phyloP scores from a whole-genome alignment of 495 filamentous ascomycete genomes.

The Neurospora tetrasperma region DNA sequence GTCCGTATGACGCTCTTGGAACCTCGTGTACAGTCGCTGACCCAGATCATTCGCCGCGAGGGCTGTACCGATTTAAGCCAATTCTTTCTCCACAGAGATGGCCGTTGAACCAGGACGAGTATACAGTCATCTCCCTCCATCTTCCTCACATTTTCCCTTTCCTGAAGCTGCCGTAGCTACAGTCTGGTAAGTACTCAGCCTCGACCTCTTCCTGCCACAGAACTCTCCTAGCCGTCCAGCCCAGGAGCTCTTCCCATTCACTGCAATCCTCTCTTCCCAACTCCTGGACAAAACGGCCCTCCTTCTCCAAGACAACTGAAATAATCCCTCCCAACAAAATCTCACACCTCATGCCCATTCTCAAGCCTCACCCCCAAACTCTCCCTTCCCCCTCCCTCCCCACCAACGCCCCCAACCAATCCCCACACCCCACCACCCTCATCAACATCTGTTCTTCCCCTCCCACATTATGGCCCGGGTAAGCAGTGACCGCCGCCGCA shows the following conservation, averaged over 20 bases:
- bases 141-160: not conserved
- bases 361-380: slow-evolving; percentile 21
- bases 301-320: not conserved
- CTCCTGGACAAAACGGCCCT: not conserved
- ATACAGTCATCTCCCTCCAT: not conserved
- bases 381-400: slow-evolving; percentile 25
- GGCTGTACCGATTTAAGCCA: not conserved
- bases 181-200: not conserved
- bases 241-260: not conserved
- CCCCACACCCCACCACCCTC: slow-evolving; percentile 30
- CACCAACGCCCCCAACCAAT: slow-evolving; percentile 36
- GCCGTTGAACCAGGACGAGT: not conserved
- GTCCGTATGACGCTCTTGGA: not conserved
- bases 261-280: not conserved
- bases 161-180: not conserved
- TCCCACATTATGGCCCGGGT: slow-evolving; percentile 48
- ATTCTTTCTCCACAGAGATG: not conserved
- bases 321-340: too few species aligned
- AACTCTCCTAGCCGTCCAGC: not conserved
- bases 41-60: not conserved
- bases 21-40: not conserved
- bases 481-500: slow-evolving; percentile 53
- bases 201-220: not conserved
- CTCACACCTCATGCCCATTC: too few species aligned
- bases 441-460: slow-evolving; percentile 22